Evolutionary conservation across 1,284 basidiomycete species (phyloP).

Genomic region (Cerioporus squamosus): DNA sequence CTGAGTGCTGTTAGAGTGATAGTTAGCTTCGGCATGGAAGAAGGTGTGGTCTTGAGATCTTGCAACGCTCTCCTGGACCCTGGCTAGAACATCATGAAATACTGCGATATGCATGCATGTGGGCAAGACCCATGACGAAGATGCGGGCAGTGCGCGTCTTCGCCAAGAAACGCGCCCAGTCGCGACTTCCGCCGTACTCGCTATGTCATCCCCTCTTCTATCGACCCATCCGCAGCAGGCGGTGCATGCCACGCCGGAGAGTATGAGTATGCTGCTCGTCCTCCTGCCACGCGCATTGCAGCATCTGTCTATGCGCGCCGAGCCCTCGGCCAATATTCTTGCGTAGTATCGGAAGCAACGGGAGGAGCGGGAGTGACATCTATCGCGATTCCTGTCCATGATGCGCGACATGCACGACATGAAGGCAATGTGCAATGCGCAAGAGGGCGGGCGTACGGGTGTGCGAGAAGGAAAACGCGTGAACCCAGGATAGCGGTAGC

Average conservation of each 20-base stretch:
- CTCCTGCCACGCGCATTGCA: no score
- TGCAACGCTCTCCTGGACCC: not conserved
- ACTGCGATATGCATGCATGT: not conserved
- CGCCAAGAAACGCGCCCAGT: not conserved
- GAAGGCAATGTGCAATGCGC: no score
- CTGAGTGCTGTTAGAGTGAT: conserved; percentile 33
- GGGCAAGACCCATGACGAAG: not conserved
- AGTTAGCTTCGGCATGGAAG: not conserved
- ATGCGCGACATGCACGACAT: no score
- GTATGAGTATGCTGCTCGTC: no score
- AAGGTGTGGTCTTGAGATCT: not conserved
- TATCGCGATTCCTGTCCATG: not conserved
- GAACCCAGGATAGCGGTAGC: no score
- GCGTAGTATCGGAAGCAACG: no score
- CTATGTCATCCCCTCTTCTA: not conserved
- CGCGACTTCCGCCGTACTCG: not conserved
- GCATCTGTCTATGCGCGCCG: no score
- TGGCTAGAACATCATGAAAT: not conserved
- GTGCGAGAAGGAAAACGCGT: no score
- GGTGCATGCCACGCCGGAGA: not conserved
- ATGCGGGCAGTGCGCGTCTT: not conserved
- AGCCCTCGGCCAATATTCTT: no score
- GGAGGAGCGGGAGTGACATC: no score
- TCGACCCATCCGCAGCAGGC: not conserved
- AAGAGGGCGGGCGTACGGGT: no score